phyloP scores from a whole-genome alignment of 1,284 basidiomycete genomes.

The Trametes hirsuta region DNA sequence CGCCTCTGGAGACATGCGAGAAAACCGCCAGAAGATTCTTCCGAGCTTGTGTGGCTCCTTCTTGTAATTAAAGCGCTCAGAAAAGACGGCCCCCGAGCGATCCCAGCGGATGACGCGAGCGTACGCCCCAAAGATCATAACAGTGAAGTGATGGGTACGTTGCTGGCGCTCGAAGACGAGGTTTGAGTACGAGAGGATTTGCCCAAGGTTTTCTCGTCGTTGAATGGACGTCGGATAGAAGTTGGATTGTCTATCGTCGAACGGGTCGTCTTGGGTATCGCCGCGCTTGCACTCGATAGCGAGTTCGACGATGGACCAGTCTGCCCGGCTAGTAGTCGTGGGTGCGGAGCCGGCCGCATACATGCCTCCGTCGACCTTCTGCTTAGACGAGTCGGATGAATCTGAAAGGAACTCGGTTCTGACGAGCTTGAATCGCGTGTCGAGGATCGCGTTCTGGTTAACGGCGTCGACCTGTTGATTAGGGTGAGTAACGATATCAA shows the following conservation, averaged over 20 bases:
- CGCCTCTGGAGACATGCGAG: background rate
- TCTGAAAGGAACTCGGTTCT: background rate
- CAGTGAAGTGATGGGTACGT: background rate
- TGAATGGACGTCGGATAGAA: background rate
- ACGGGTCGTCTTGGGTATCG: conserved; percentile 1
- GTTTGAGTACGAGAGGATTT: conserved; percentile 2
- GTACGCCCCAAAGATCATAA: conserved; percentile 5
- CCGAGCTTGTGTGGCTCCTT: conserved; percentile 1
- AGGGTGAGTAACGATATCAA: no score
- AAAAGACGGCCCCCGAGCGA: conserved; percentile 7
- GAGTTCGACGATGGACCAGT: background rate
- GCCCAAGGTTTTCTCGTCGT: background rate
- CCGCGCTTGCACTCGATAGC: no score
- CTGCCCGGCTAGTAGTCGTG: background rate
- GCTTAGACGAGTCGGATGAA: background rate
- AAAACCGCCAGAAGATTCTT: conserved; percentile 14
- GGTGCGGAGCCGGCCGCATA: background rate
- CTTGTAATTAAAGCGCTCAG: conserved; percentile 13
- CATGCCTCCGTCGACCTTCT: background rate
- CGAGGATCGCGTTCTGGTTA: background rate
- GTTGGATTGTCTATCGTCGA: background rate
- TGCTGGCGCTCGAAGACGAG: conserved; percentile 8
- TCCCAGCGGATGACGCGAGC: conserved; percentile 13
- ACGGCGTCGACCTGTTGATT: background rate
- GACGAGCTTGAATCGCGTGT: background rate